Base-by-base conservation (phyloP, 2,329 filamentous ascomycete genomes). In the Neopestalotiopsis sp. region DNA sequence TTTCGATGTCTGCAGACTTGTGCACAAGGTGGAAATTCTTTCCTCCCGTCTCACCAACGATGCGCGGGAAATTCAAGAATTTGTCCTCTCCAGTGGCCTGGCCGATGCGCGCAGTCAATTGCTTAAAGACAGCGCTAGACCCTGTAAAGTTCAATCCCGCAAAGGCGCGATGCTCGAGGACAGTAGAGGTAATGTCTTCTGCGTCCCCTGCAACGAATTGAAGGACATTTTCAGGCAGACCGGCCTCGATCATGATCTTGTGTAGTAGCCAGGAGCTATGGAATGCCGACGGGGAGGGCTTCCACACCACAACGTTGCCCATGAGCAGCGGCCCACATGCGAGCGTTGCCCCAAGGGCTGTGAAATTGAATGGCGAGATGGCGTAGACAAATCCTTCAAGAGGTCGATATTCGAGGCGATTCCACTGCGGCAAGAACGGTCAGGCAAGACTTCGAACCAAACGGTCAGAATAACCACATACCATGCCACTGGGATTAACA, bases 1-100 rank as follows among this genome's bases (percentile, higher is more conserved):
- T 85, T n/a, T 77, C 74, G 56, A 86, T 72, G 69, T 86, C 83
- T 13, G 84, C 84, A 2, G 84, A 82, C 0, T 77, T 71, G 74
- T 87, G 85, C 49, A 87, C 71, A 20, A 87, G 74, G 56, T 85
- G 83, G 78, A 86, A 86, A 76, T 87, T 87, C 81, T 87, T 87
- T 65, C 85, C 85, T 65, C 83, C 81, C 0, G 84, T 87, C 78
- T 87, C 85, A 67, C 84, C 85, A 2, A 86, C 82, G 38, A 86
- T 77, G 1, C 84, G 78, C 0, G 84, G 84, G 74, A 76, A 81
- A 57, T 80, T 76, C 20, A 75, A 73, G 66, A 81, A 81, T 2
- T 72, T 77, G 20, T 76, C 75, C 3, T 73, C 73, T 2, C 71
- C 77, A 7, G 74, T 71, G 7, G 71, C 75, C 34, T 77, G 62